Evolutionary conservation across 305 asterid genomes (phyloP).

Genomic region (Caryopteris hybrid): DNA sequence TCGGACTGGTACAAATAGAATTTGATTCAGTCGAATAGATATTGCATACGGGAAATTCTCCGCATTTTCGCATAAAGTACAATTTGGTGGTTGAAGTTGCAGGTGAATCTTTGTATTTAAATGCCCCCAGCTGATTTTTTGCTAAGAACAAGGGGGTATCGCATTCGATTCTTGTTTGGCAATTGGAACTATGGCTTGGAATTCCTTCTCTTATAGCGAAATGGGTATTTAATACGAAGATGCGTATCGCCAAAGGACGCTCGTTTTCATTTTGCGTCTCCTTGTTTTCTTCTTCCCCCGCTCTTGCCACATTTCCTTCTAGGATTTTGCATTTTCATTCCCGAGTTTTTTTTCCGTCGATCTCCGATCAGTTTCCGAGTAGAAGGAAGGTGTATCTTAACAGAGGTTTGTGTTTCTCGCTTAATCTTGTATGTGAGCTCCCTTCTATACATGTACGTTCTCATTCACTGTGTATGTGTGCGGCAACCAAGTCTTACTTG

Average conservation of each 20-base stretch:
- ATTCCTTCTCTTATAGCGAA: slow-evolving; percentile 16
- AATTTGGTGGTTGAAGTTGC: slow-evolving; percentile 13
- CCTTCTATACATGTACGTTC: not conserved
- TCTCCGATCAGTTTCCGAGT: slow-evolving; percentile 32
- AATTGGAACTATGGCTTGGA: slow-evolving; percentile 16
- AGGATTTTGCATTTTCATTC: slow-evolving; percentile 40
- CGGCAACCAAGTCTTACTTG: not conserved
- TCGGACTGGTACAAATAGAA: slow-evolving; percentile 22
- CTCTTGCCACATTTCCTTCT: slow-evolving; percentile 27
- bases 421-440: not conserved
- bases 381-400: slow-evolving; percentile 28
- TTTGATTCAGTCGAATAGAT: slow-evolving; percentile 12
- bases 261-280: slow-evolving; percentile 51
- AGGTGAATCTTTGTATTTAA: slow-evolving; percentile 18
- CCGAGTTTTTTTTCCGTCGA: slow-evolving; percentile 24
- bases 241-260: slow-evolving; percentile 59
- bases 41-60: slow-evolving; percentile 5
- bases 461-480: not conserved
- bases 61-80: not conserved
- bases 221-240: slow-evolving; percentile 59
- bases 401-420: slow-evolving; percentile 43
- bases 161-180: slow-evolving; percentile 29
- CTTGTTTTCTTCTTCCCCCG: slow-evolving; percentile 27
- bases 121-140: slow-evolving; percentile 12
- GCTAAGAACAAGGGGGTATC: slow-evolving; percentile 25